Base-by-base conservation (phyloP, 306 rosid species). In the Erythrophleum fordii region DNA sequence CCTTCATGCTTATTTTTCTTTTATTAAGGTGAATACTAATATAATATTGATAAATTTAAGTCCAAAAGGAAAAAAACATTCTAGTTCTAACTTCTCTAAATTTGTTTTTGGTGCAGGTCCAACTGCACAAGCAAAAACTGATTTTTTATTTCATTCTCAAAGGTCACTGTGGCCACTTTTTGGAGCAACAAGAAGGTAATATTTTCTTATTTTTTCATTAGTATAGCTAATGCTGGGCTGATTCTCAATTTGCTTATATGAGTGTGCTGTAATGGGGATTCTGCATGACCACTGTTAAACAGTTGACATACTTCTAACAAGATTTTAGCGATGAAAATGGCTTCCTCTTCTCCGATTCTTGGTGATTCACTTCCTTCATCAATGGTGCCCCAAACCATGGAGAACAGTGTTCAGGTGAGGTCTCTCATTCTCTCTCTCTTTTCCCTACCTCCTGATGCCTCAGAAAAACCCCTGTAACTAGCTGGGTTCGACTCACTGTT, bases 351-450 rank as follows among this genome's bases (percentile, higher is more conserved):
- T 72, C 68, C 68, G 18, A 80, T 35, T 8, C 68, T 42, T 6
- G 44, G 52, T 1, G 80, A 51, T 71, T 64, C 69, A 4, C 72
- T 35, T 49, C 58, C 51, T 59, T 73, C 82, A 39, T 62, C 83
- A 55, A 45, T 64, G 42, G 56, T 45, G 18, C 20, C 65, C 8
- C 80, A 76, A 35, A 66, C 42, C 44, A 26, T 55, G 11, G 87
- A 86, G 55, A 86, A 25, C 0, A 84, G 73, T 64, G 51, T 83
- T 51, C 87, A 83, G 87, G 89, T 86, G 51, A 56, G 31, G 11
- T 35, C 41, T 69, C 25, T 29, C 49, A 29, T 18, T 18, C 51
- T 35, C 18, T 56, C 46, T 9, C 6, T 35, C n/a, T 0, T 18
- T 25, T 35, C 16, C 45, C 28, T 71, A 2, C 45, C 10, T 49